These are phyloP conservation scores for Coelastrella sp. DNA, from an alignment of 139 green algal genomes.

Conservation along the genomic window DNA sequence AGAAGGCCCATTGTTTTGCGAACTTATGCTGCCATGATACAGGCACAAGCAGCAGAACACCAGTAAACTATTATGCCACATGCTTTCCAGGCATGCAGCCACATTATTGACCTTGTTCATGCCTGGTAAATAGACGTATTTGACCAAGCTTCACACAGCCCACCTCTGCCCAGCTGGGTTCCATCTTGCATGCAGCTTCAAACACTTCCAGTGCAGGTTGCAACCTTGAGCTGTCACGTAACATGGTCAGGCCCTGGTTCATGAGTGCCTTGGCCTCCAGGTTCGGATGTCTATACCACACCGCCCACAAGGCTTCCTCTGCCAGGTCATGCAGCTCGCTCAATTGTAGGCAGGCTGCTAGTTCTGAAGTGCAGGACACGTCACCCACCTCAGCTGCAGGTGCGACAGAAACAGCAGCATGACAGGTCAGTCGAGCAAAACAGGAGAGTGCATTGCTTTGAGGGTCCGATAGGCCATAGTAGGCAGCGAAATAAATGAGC, in stretches of 20 bases:
- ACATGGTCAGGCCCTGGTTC: slow-evolving; percentile 42
- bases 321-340: slow-evolving; percentile 48
- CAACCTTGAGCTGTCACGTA: not conserved
- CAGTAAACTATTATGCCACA: not conserved
- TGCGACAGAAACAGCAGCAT: not conserved
- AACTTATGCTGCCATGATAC: not conserved
- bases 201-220: not conserved
- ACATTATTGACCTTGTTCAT: too few species aligned
- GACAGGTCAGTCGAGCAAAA: not conserved
- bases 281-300: slow-evolving; percentile 15
- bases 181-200: not conserved
- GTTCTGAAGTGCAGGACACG: slow-evolving; percentile 45
- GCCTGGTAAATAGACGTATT: too few species aligned
- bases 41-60: not conserved
- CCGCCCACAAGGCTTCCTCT: slow-evolving; percentile 62
- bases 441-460: too few species aligned
- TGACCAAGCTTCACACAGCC: not conserved
- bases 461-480: too few species aligned
- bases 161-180: slow-evolving; percentile 16
- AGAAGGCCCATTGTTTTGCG: too few species aligned
- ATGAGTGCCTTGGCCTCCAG: slow-evolving; percentile 45
- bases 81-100: not conserved
- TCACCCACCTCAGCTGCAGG: slow-evolving; percentile 51
- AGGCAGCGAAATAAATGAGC: too few species aligned
- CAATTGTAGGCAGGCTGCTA: slow-evolving; percentile 54